Conservation (phyloP, 2,329 filamentous ascomycete species). For the Byssochlamys sp. region DNA sequence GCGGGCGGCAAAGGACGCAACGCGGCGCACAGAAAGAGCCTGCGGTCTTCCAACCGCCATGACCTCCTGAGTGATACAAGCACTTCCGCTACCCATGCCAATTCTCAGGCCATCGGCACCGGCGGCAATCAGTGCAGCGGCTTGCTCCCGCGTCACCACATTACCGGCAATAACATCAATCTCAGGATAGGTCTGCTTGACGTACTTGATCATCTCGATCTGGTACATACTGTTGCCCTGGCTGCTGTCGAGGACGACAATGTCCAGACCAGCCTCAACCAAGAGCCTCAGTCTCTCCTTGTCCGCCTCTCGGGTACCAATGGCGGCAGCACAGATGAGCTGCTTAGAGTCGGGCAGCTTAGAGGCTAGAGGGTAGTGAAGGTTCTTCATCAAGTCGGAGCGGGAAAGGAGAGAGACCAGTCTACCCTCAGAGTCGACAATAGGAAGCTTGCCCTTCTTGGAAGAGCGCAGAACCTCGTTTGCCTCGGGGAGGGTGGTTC, state of each 20-base stretch:
- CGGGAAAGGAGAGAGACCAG: conserved; percentile 85
- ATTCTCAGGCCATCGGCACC: conserved; percentile 95
- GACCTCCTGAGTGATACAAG: conserved; percentile 98
- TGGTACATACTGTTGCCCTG: conserved; percentile 99
- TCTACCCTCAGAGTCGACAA: conserved; percentile 74
- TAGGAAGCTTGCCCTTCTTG: conserved; percentile 96
- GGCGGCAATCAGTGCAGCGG: conserved; percentile 79
- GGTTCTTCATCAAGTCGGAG: conserved; percentile 96
- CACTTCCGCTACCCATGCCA: conserved; percentile 95
- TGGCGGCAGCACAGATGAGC: conserved; percentile 86
- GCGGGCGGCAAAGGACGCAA: conserved; percentile 75
- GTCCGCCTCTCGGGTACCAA: conserved; percentile 89
- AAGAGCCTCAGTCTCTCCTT: conserved; percentile 76
- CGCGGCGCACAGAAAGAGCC: conserved; percentile 82
- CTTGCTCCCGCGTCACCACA: conserved; percentile 94
- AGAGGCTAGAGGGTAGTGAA: conserved; percentile 89
- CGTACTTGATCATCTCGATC: conserved; percentile 94
- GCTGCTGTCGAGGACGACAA: conserved; percentile 89
- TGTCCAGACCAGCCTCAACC: conserved; percentile 87
- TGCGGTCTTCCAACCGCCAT: conserved; percentile 98
- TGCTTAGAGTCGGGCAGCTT: conserved; percentile 97
- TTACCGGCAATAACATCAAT: conserved; percentile 97
- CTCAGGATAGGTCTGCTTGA: conserved; percentile 74
- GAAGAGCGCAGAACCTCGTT: conserved; percentile 88
- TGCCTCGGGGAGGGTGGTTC: conserved; percentile 75